phyloP scores from a whole-genome alignment of 2,329 filamentous ascomycete genomes.

The Alternaria ventricosa region DNA sequence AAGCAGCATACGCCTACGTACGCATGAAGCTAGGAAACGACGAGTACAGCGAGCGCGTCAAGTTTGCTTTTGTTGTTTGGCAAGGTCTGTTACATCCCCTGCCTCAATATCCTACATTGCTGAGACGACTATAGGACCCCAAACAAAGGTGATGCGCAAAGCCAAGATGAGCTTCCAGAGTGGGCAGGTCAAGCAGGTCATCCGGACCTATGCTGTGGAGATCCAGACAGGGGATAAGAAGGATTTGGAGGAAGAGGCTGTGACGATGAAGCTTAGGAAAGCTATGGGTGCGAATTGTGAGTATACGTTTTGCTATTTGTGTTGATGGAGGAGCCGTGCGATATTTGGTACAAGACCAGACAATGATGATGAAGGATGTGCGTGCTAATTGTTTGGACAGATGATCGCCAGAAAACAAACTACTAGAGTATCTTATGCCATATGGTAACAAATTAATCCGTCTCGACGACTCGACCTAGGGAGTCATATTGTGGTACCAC shows the following conservation, averaged over 20 bases:
- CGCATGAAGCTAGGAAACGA: slow-evolving; percentile 71
- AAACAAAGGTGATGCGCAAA: slow-evolving; percentile 72
- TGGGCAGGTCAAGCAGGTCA: slow-evolving; percentile 67
- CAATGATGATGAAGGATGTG: not conserved
- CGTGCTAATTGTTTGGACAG: slow-evolving; percentile 9
- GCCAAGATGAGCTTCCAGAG: slow-evolving; percentile 72
- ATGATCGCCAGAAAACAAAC: slow-evolving; percentile 29
- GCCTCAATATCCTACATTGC: not conserved
- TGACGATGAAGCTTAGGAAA: slow-evolving; percentile 67
- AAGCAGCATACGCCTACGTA: slow-evolving; percentile 70
- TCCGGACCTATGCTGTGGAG: slow-evolving; percentile 70
- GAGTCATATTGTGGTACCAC: not conserved
- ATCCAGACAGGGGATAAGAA: slow-evolving; percentile 66
- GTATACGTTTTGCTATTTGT: slow-evolving; percentile 12
- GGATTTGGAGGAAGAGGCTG: slow-evolving; percentile 67
- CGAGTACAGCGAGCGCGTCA: slow-evolving; percentile 70
- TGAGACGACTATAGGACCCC: slow-evolving; percentile 29
- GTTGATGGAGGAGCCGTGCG: not conserved
- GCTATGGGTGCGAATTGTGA: slow-evolving; percentile 76
- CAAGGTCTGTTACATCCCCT: slow-evolving; percentile 62
- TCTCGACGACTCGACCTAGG: not conserved
- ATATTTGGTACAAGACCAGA: not conserved
- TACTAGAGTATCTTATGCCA: slow-evolving; percentile 15
- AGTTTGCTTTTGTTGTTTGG: slow-evolving; percentile 73
- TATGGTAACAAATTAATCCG: not conserved